Evolutionary conservation across 805 yeast species (phyloP).

Genomic region (Ogataea philodendri): DNA sequence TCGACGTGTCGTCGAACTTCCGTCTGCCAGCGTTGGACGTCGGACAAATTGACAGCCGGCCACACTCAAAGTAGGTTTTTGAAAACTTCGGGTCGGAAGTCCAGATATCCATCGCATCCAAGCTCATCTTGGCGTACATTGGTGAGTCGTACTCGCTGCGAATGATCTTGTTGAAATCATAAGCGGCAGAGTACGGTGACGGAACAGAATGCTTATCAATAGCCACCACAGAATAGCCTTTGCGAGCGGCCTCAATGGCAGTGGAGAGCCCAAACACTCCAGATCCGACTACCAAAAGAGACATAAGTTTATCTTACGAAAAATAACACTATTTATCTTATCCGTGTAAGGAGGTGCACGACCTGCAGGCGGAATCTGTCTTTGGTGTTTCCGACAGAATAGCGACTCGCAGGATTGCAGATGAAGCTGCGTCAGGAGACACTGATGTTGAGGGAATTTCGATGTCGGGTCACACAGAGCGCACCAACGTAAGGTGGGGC

Average conservation of each 20-base stretch:
- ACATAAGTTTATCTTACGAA: constrained; percentile 8
- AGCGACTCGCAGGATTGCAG: too few relatives aligned
- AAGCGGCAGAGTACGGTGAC: constrained; percentile 46
- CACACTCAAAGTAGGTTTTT: constrained; percentile 38
- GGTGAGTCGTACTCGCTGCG: constrained; percentile 45
- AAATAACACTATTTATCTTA: too few relatives aligned
- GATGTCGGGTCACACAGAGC: too few relatives aligned
- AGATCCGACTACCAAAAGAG: constrained; percentile 34
- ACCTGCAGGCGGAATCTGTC: not conserved
- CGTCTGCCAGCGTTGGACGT: constrained; percentile 31
- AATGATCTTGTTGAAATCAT: constrained; percentile 48
- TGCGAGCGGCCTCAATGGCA: constrained; percentile 36
- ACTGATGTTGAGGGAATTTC: too few relatives aligned
- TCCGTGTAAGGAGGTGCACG: constrained; percentile 3
- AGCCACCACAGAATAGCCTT: constrained; percentile 35
- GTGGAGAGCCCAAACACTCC: constrained; percentile 50
- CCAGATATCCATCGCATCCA: constrained; percentile 46
- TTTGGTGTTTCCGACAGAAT: too few relatives aligned
- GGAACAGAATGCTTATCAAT: constrained; percentile 43
- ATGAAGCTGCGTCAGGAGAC: too few relatives aligned
- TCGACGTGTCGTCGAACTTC: constrained; percentile 39
- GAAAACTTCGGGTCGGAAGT: constrained; percentile 34
- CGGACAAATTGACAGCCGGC: constrained; percentile 42
- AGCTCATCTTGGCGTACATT: constrained; percentile 40
- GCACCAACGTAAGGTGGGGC: too few relatives aligned